phyloP scores from a whole-genome alignment of 1,284 basidiomycete species.

The Trichosporon faecale region DNA sequence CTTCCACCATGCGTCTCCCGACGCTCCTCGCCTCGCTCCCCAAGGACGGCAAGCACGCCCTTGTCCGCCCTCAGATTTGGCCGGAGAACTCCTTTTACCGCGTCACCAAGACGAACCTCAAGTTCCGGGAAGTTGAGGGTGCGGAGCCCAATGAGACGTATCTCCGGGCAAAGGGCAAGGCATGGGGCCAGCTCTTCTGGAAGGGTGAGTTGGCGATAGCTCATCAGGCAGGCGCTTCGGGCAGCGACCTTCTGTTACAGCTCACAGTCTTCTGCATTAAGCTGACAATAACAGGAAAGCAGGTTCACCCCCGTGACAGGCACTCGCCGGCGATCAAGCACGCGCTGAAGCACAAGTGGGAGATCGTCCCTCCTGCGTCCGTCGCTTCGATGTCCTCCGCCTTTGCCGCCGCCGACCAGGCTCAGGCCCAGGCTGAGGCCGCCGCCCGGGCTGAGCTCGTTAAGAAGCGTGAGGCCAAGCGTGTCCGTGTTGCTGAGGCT shows the following conservation, averaged over 20 bases:
- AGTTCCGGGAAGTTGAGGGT: slow-evolving; percentile 23
- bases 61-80: slow-evolving; percentile 34
- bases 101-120: slow-evolving; percentile 35
- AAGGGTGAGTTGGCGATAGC: slow-evolving; percentile 30
- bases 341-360: slow-evolving; percentile 17
- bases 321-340: slow-evolving; percentile 7
- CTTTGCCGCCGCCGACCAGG: slow-evolving; percentile 4
- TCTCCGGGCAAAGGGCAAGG: slow-evolving; percentile 30
- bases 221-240: no score
- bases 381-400: not conserved
- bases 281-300: slow-evolving; percentile 6
- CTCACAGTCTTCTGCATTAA: no score
- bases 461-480: slow-evolving; percentile 10
- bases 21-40: slow-evolving; percentile 37
- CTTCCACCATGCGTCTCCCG: slow-evolving; percentile 25
- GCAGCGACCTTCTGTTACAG: no score
- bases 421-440: slow-evolving; percentile 1
- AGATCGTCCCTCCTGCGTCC: not conserved
- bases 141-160: slow-evolving; percentile 14
- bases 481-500: slow-evolving; percentile 3
- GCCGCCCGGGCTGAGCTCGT: not conserved
- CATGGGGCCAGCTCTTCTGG: slow-evolving; percentile 39
- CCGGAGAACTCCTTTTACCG: slow-evolving; percentile 37
- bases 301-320: slow-evolving; percentile 15
- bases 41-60: slow-evolving; percentile 23